Evolutionary conservation across 257 asterid species (phyloP).

Genomic region (Solanum rostratum): DNA sequence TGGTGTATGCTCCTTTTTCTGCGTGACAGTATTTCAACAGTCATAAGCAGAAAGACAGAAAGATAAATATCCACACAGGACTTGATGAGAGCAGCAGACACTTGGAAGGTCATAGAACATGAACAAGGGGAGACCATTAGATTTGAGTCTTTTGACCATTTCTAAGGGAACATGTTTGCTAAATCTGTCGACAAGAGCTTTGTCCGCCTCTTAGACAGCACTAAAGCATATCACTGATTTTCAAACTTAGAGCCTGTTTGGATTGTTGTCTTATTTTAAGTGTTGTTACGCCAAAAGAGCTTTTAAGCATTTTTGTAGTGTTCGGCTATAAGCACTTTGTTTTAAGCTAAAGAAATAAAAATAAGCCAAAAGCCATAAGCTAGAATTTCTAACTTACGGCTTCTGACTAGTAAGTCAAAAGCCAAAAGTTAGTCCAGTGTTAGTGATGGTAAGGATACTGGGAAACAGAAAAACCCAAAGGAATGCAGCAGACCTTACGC

Average conservation of each 20-base stretch:
- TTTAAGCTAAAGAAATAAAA: too few species aligned
- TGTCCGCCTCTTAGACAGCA: not conserved
- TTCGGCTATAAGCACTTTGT: too few species aligned
- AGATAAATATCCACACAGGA: not conserved
- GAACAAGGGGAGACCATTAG: not conserved
- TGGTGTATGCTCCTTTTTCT: constrained; percentile 70
- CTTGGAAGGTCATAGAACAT: not conserved
- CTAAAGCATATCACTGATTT: not conserved
- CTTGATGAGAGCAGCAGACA: not conserved
- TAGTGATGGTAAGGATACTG: not conserved
- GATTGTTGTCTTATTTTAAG: too few species aligned
- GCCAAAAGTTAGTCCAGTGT: not conserved
- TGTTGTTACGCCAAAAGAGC: too few species aligned
- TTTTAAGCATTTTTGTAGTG: too few species aligned
- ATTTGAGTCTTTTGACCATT: not conserved
- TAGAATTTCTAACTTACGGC: too few species aligned
- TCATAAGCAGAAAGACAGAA: not conserved
- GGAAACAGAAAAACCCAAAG: not conserved
- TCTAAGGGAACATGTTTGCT: not conserved
- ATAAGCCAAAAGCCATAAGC: too few species aligned
- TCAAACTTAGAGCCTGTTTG: not conserved
- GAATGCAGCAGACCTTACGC: not conserved
- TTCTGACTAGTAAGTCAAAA: too few species aligned
- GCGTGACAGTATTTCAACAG: constrained; percentile 10
- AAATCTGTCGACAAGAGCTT: not conserved